phyloP scores from a whole-genome alignment of 108 stramenopile species.

The Nitzschia putrida region DNA sequence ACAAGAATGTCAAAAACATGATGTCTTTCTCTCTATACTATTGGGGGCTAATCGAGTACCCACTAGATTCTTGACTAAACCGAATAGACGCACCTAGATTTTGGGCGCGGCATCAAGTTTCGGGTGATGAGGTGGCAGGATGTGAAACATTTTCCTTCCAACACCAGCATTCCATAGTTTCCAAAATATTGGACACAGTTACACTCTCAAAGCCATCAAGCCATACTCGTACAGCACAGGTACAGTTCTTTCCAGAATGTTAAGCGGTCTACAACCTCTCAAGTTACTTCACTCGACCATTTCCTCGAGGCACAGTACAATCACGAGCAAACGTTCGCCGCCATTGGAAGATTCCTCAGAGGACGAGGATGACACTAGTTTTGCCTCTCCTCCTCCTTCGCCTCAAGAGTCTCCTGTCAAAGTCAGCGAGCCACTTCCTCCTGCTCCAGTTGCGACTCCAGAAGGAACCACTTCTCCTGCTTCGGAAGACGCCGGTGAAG shows the following conservation, averaged over 20 bases:
- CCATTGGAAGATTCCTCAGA: not conserved
- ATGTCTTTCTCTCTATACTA: too few species aligned
- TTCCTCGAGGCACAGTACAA: not conserved
- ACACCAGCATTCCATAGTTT: not conserved
- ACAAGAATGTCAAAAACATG: too few species aligned
- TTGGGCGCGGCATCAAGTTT: constrained; percentile 25
- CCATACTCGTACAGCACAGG: too few species aligned
- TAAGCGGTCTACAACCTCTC: not conserved
- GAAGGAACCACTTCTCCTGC: too few species aligned
- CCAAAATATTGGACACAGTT: too few species aligned
- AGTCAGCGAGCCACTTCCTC: too few species aligned
- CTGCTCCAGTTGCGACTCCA: too few species aligned
- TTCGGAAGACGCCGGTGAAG: too few species aligned
- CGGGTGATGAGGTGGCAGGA: not conserved
- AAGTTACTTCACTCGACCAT: not conserved
- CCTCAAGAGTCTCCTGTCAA: too few species aligned
- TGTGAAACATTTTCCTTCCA: not conserved
- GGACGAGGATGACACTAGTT: not conserved
- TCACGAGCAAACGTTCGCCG: not conserved
- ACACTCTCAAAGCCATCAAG: too few species aligned
- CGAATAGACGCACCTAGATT: not conserved
- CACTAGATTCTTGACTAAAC: too few species aligned
- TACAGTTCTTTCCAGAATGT: not conserved
- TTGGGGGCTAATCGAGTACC: too few species aligned
- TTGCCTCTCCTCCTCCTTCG: not conserved